Conservation (phyloP, 345 rosid genomes). For the Salix dunnii region DNA sequence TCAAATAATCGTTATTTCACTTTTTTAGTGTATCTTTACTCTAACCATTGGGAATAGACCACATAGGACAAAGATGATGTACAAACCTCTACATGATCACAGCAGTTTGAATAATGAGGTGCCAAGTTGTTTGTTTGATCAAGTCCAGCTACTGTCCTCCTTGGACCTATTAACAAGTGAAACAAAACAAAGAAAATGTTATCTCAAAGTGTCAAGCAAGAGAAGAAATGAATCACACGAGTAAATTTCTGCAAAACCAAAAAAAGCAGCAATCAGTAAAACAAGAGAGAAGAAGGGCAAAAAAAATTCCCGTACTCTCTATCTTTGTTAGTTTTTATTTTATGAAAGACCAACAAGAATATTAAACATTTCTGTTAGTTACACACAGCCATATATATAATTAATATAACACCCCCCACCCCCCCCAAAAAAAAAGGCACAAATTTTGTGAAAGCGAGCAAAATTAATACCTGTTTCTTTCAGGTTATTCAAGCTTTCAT, state of each 20-base stretch:
- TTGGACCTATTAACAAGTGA: conserved; percentile 20
- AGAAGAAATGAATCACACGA: not conserved
- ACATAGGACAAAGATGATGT: conserved; percentile 11
- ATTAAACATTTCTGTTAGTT: not conserved
- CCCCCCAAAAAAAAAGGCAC: not conserved
- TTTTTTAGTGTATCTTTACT: not conserved
- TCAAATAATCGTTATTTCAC: conserved; percentile 5
- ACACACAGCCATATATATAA: not conserved
- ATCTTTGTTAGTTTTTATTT: not conserved
- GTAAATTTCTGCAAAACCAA: not conserved
- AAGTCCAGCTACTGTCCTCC: conserved; percentile 29
- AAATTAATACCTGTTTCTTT: conserved; percentile 26
- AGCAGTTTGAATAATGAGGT: conserved; percentile 24
- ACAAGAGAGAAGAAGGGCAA: not conserved
- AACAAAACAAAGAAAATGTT: not conserved
- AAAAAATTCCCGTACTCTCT: not conserved
- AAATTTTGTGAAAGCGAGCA: not conserved
- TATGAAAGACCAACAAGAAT: not conserved
- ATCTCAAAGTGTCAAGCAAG: not conserved
- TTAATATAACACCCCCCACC: too few species aligned
- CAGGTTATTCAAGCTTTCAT: not conserved
- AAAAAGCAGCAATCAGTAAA: not conserved
- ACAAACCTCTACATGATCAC: conserved; percentile 37
- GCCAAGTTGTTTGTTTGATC: conserved; percentile 40
- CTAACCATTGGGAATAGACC: not conserved